Conservation (phyloP, 176 grass and related monocot species). For the Otatea glauca region DNA sequence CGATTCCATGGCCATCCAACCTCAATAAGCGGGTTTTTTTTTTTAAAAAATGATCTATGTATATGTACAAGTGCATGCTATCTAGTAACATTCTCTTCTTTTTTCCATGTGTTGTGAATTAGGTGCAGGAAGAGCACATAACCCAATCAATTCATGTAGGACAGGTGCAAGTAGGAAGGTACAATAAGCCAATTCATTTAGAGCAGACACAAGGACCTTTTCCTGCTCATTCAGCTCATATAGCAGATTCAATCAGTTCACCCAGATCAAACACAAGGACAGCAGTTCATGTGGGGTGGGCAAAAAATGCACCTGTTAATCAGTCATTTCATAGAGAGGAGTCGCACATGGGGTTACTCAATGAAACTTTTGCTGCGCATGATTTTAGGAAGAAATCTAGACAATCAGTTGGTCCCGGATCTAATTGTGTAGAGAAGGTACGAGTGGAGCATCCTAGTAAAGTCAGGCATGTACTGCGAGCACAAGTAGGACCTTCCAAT, state of each 20-base stretch:
- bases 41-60: not conserved
- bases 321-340: constrained; percentile 30
- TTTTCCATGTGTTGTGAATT: constrained; percentile 16
- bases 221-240: constrained; percentile 29
- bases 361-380: not conserved
- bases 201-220: not conserved
- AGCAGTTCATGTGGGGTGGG: not conserved
- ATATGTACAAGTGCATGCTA: not conserved
- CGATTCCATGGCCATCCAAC: not conserved
- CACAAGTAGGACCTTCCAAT: constrained; percentile 11
- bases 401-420: constrained; percentile 2
- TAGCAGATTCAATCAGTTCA: constrained; percentile 28
- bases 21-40: constrained; percentile 13
- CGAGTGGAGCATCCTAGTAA: constrained; percentile 12
- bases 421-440: constrained; percentile 23
- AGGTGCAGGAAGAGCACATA: constrained; percentile 30
- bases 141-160: constrained; percentile 14
- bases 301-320: constrained; percentile 14
- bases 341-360: not conserved
- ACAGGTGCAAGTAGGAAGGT: constrained; percentile 36
- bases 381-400: constrained; percentile 37
- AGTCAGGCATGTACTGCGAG: not conserved
- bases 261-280: constrained; percentile 31
- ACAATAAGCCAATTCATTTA: constrained; percentile 21
- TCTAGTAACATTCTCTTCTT: constrained; percentile 3